A percentile compares a stretch with the other conserved stretches of the same genome.
Evolutionary conservation across 2,329 filamentous ascomycete species (phyloP).

Genomic region (Pseudofabraea citricarpa): DNA sequence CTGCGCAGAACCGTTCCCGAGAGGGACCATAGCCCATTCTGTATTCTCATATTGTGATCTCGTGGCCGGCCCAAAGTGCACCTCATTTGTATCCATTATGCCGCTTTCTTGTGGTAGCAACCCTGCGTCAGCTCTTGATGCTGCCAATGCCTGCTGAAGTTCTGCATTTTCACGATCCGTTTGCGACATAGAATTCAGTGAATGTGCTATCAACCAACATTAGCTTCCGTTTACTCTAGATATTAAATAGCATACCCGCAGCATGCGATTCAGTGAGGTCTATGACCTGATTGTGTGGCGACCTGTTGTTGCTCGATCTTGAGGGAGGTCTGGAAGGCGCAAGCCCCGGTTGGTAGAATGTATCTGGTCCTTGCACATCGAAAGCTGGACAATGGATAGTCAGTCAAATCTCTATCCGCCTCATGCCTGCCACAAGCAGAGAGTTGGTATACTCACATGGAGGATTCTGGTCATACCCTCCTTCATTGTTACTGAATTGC

Average conservation of each 20-base stretch:
- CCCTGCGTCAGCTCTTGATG: conserved; percentile 49
- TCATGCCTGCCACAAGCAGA: too few species aligned
- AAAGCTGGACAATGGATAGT: conserved; percentile 38
- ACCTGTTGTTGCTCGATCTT: conserved; percentile 47
- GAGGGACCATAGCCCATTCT: conserved; percentile 55
- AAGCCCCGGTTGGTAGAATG: conserved; percentile 34
- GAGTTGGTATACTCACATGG: not conserved
- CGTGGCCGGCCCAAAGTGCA: conserved; percentile 56
- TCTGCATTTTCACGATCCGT: conserved; percentile 42
- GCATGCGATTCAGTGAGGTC: conserved; percentile 41
- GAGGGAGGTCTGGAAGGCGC: conserved; percentile 55
- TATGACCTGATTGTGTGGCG: conserved; percentile 48
- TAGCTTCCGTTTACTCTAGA: conserved; percentile 10
- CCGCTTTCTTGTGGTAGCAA: conserved; percentile 45
- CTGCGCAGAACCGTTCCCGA: conserved; percentile 23
- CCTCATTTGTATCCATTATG: conserved; percentile 33
- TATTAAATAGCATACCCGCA: conserved; percentile 35
- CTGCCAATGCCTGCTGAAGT: conserved; percentile 49
- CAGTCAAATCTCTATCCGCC: conserved; percentile 7
- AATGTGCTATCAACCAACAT: too few species aligned
- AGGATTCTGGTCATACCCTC: too few species aligned
- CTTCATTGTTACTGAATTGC: conserved; percentile 46
- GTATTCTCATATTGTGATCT: conserved; percentile 48
- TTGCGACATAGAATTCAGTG: conserved; percentile 20
- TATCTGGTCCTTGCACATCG: conserved; percentile 48